Evolutionary conservation across 257 asterid species (phyloP), one percentile per base, ranked within the genome.

Genomic region (Forsythia suspensa): DNA sequence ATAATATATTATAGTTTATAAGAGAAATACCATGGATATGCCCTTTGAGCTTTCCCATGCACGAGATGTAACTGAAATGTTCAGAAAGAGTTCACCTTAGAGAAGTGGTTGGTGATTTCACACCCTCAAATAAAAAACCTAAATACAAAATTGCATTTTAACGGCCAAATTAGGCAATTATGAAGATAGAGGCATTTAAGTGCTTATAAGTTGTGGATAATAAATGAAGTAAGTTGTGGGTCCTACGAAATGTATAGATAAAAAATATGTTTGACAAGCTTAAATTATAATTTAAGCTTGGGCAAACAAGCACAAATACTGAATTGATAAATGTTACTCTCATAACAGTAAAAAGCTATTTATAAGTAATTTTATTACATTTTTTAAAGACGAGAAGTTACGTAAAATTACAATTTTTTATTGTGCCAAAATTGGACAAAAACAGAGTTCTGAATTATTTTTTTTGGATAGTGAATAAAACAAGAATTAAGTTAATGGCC

Each of bases 41-140:
- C 93, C 98, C 73, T 89, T 86, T 24, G 92, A 86, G 91, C 97
- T 88, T 78, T 76, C 92, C 99, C 99, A 93, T 6, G 97, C 98
- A 66, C 97, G 92, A 74, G 98, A 93, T 71, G 91, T 85, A 63
- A 93, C 98, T 89, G 90, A 75, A 76, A 80, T 40, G 77, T 38
- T 74, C 39, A 77, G 34, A 75, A 71, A 66, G 43, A 79, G 42
- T 37, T 66, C 63, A 44, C 51, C n/a, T 21, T 36, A 63, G 70
- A 63, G 16, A 63, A 29, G 39, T 63, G 40, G 39, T 4, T 8
- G 70, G 70, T 24, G 18, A 63, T 3, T 39, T 13, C 55, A 61
- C 37, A 40, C 59, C 9, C 51, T 52, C 24, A 29, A 42, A 34
- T 36, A 13, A 76, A 73, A 66, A 16, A 41, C 15, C 3, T 13